Percentiles rank a stretch among this genome's conserved stretches.
phyloP scores from a whole-genome alignment of 2,329 filamentous ascomycete species.

The Penicillium sp. region DNA sequence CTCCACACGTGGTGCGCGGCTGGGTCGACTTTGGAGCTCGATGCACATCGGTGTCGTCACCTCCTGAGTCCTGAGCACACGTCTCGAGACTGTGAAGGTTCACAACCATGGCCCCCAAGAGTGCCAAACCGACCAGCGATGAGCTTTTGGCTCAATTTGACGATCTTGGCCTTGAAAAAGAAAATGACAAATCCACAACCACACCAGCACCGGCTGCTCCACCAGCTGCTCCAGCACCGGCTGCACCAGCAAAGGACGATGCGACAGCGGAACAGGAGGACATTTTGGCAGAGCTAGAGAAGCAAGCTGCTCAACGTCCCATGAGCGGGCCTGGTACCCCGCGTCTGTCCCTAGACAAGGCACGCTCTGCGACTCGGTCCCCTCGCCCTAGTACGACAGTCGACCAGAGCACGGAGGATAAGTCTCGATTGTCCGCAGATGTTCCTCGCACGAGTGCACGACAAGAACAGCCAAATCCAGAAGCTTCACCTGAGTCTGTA shows the following conservation, averaged over 20 bases:
- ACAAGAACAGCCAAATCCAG: slow-evolving; percentile 44
- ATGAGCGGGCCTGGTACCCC: slow-evolving; percentile 75
- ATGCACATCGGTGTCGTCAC: slow-evolving; percentile 22
- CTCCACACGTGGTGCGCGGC: slow-evolving; percentile 10
- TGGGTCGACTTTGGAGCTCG: slow-evolving; percentile 14
- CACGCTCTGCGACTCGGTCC: slow-evolving; percentile 48
- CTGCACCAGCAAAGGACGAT: slow-evolving; percentile 14
- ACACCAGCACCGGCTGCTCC: slow-evolving; percentile 13
- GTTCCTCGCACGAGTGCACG: slow-evolving; percentile 68
- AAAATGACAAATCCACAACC: slow-evolving; percentile 27
- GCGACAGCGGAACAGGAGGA: slow-evolving; percentile 55
- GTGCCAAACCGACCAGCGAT: slow-evolving; percentile 40
- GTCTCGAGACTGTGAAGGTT: slow-evolving; percentile 4
- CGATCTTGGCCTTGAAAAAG: slow-evolving; percentile 38
- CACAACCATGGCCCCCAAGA: slow-evolving; percentile 32
- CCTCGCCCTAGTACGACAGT: slow-evolving; percentile 49
- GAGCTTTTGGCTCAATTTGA: slow-evolving; percentile 48
- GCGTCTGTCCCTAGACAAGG: slow-evolving; percentile 49
- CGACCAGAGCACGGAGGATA: slow-evolving; percentile 61
- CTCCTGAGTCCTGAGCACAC: slow-evolving; percentile 16
- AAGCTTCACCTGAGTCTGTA: slow-evolving; percentile 26
- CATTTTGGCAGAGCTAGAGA: slow-evolving; percentile 80
- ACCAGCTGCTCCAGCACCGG: slow-evolving; percentile 23
- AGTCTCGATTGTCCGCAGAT: slow-evolving; percentile 68
- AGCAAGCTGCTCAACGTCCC: slow-evolving; percentile 65